Evolutionary conservation across 352 stramenopile genomes (phyloP), one percentile per base, ranked within the genome.

Genomic region (Pythium periplocum): DNA sequence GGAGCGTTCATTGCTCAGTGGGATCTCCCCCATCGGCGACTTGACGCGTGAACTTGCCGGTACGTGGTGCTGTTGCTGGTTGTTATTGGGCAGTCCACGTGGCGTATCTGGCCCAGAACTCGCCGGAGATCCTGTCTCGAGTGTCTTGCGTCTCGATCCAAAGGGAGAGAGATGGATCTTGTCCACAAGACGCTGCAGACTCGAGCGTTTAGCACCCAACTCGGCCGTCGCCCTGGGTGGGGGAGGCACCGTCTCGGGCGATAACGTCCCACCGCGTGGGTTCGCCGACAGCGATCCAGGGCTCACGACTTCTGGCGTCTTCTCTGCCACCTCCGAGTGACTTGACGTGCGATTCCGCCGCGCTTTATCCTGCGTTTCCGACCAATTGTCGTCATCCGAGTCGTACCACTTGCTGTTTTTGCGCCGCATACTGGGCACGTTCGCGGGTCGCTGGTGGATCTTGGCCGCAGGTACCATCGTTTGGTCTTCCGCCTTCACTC

Each of bases 111-210:
- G 45, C 17, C 45, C 41, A 9, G 53, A 60, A 46, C 43, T 55
- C 0, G 37, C 17, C 0, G 61, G 45, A 10, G 55, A 63, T 32
- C 48, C n/a, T n/a, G 69, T 45, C 37, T 66, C 51, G 37, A 64
- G 48, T 2, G 45, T 59, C 51, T 78, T 85, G n/a, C 47, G 53
- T 46, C 61, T 68, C 53, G 63, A 83, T 3, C 56, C 53, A 39
- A 78, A 86, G 1, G 81, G 77, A n/a, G 78, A 88, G 45, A 90
- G 66, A 1, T 66, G 69, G 40, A 75, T 83, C 41, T 83, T 88
- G 30, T 72, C 70, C 33, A 87, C 71, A 26, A 88, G 66, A n/a
- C 81, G 87, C 56, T 84, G 64, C 30, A 89, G 69, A 30, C 76
- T 83, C 5, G 68, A 76, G 45, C 73, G 71, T 52, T 79, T 82